Evolutionary conservation across 192 early-diverging fungal species (phyloP).

Genomic region (Jimgerdemannia flammicorona): DNA sequence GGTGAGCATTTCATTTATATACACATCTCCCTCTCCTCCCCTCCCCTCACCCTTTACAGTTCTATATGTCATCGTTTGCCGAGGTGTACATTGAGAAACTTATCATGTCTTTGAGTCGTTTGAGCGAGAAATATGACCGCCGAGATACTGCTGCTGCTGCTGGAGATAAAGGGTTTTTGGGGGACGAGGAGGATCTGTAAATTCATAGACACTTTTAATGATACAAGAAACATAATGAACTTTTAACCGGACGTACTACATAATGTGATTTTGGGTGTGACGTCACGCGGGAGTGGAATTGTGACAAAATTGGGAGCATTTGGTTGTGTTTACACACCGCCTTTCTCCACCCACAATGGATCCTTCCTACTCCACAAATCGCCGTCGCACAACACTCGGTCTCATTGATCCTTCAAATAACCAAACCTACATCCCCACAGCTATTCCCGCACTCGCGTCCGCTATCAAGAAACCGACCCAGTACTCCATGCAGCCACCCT

Average conservation of each 20-base stretch:
- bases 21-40: no score
- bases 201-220: no score
- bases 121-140: neutral
- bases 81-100: conserved; percentile 53
- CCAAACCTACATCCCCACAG: neutral
- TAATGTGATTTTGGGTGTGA: neutral
- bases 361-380: neutral
- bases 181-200: no score
- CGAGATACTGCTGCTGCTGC: neutral
- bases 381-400: neutral
- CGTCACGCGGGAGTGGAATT: neutral
- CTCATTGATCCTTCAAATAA: neutral
- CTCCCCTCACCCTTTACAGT: conserved; percentile 16
- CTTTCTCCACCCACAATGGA: neutral
- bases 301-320: neutral
- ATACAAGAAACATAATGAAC: no score
- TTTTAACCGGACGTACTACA: no score
- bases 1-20: no score
- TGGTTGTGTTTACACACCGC: neutral
- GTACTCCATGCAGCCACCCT: neutral
- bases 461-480: neutral
- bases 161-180: no score
- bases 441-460: neutral
- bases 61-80: conserved; percentile 79
- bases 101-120: conserved; percentile 11